These are phyloP conservation scores for Blastocystis sp. DNA, from an alignment of 352 stramenopile genomes.

Conservation along the genomic window DNA sequence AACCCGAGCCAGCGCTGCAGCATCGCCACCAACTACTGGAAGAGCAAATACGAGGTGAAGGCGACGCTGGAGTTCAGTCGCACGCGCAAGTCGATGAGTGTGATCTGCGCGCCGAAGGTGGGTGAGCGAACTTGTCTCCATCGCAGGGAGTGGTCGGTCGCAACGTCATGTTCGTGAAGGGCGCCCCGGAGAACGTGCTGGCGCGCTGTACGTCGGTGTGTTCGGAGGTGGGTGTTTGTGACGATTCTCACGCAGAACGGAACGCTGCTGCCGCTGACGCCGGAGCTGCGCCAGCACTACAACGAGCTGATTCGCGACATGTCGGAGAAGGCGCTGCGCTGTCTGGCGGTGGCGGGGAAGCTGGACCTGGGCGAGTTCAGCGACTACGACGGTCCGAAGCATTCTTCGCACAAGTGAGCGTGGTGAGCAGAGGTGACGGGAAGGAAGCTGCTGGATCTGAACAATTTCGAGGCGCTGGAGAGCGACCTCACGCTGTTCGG, in stretches of 20 bases:
- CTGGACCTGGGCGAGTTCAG: not conserved
- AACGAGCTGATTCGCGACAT: slow-evolving; percentile 69
- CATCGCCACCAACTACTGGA: not conserved
- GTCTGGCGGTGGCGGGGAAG: slow-evolving; percentile 84
- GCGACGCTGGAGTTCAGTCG: slow-evolving; percentile 88
- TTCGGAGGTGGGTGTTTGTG: slow-evolving; percentile 62
- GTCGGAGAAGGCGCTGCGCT: slow-evolving; percentile 82
- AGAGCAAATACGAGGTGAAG: not conserved
- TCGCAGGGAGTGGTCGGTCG: slow-evolving; percentile 59
- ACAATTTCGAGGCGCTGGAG: slow-evolving; percentile 69
- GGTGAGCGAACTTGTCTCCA: not conserved
- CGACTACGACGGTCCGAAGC: not conserved
- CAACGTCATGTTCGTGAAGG: slow-evolving; percentile 93
- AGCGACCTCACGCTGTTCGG: slow-evolving; percentile 87
- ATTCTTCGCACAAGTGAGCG: not conserved
- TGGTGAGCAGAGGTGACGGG: too few relatives aligned
- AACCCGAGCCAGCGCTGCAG: not conserved
- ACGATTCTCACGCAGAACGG: slow-evolving; percentile 64
- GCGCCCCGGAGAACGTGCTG: slow-evolving; percentile 86
- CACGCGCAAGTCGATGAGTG: slow-evolving; percentile 92
- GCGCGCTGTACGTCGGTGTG: slow-evolving; percentile 85
- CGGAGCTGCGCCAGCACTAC: slow-evolving; percentile 69
- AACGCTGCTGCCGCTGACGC: slow-evolving; percentile 77
- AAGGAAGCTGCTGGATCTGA: slow-evolving; percentile 2
- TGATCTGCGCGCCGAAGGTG: slow-evolving; percentile 68